phyloP scores from a whole-genome alignment of 768 basidiomycete genomes.

The Auriscalpium orientale region DNA sequence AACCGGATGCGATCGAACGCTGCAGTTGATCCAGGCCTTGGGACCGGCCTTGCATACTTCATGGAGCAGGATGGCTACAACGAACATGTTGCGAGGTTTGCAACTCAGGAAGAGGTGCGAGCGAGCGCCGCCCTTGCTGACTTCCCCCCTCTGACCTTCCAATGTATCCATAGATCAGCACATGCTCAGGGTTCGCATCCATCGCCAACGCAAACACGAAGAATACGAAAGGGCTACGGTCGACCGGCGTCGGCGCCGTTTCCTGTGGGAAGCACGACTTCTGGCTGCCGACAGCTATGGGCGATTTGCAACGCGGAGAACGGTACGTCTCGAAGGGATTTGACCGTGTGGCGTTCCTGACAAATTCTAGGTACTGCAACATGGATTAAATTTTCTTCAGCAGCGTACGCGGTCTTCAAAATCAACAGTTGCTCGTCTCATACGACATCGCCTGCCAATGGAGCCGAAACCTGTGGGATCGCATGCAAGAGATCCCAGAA shows the following conservation, averaged over 20 bases:
- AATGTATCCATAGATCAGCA: neutral
- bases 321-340: neutral
- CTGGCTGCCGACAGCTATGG: neutral
- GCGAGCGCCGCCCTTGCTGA: neutral
- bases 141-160: neutral
- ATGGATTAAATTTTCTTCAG: neutral
- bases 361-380: neutral
- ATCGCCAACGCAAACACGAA: neutral
- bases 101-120: neutral
- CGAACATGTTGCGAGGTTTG: neutral
- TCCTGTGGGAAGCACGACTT: neutral
- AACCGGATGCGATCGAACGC: neutral
- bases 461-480: conserved; percentile 12
- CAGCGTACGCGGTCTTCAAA: neutral
- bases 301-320: neutral
- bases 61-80: neutral
- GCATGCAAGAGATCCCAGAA: neutral
- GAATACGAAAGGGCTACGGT: neutral
- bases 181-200: neutral
- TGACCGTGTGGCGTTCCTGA: neutral
- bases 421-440: neutral
- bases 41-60: neutral
- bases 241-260: neutral
- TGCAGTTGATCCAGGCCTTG: neutral
- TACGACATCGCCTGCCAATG: conserved; percentile 25